phyloP scores from a whole-genome alignment of 1,284 basidiomycete genomes.

The Papiliotrema laurentii region DNA sequence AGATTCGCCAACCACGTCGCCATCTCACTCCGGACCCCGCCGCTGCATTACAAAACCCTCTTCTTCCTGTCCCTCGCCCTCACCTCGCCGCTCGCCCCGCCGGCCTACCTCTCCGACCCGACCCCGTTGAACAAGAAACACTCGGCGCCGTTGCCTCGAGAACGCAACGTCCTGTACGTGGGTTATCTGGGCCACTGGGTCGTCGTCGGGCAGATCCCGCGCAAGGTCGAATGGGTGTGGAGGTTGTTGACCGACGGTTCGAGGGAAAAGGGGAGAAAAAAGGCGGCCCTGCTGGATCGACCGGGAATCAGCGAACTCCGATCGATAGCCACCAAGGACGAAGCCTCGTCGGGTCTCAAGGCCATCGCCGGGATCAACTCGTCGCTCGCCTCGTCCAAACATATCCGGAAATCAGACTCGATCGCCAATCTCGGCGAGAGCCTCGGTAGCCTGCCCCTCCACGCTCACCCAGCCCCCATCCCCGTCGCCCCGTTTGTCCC shows the following conservation, averaged over 20 bases:
- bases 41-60: constrained; percentile 45
- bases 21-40: constrained; percentile 87
- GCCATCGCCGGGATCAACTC: constrained; percentile 1
- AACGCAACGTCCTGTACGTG: constrained; percentile 31
- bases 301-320: constrained; percentile 39
- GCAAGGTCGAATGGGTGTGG: constrained; percentile 33
- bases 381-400: constrained; percentile 9
- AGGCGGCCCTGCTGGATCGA: constrained; percentile 24
- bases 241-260: constrained; percentile 19
- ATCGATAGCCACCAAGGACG: constrained; percentile 35
- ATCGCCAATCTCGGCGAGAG: constrained; percentile 16
- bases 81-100: constrained; percentile 46
- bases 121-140: constrained; percentile 16
- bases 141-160: constrained; percentile 12
- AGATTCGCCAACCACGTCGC: constrained; percentile 88
- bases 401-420: constrained; percentile 20
- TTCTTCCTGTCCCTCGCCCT: constrained; percentile 73
- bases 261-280: constrained; percentile 38
- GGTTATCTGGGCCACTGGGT: constrained; percentile 42
- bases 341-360: constrained; percentile 10
- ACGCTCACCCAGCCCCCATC: constrained; percentile 43
- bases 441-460: constrained; percentile 43
- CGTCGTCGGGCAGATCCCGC: constrained; percentile 31
- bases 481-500: constrained; percentile 16
- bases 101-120: constrained; percentile 35